These are phyloP conservation scores for Paecilomyces dactylethromorphus DNA, from an alignment of 2,329 filamentous ascomycete genomes.

Conservation along the genomic window DNA sequence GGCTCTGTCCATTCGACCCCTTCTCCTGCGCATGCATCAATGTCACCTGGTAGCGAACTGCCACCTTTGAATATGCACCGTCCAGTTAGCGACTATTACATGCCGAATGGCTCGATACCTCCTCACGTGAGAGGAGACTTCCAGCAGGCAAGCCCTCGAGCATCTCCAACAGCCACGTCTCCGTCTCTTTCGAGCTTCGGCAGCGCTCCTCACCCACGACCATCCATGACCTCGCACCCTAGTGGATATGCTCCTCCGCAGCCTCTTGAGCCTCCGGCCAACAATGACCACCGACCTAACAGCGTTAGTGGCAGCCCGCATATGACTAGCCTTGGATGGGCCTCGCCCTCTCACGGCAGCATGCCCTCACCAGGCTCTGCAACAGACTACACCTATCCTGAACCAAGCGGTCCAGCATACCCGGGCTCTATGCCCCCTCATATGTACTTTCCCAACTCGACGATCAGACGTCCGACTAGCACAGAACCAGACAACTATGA, in stretches of 20 bases:
- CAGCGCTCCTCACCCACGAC: conserved; percentile 42
- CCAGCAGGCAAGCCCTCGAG: conserved; percentile 61
- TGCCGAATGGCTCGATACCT: conserved; percentile 72
- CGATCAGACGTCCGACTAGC: conserved; percentile 67
- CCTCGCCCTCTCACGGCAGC: conserved; percentile 69
- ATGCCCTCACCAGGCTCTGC: conserved; percentile 63
- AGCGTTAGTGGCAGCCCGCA: conserved; percentile 83
- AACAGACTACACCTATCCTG: conserved; percentile 79
- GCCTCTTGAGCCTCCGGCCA: conserved; percentile 74
- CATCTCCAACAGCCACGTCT: conserved; percentile 56
- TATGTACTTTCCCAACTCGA: conserved; percentile 66
- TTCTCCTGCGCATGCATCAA: conserved; percentile 73
- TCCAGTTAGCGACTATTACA: conserved; percentile 65
- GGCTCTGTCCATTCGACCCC: conserved; percentile 57
- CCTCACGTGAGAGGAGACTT: conserved; percentile 74
- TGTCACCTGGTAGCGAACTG: conserved; percentile 69
- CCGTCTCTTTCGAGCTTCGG: conserved; percentile 59
- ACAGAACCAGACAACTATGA: conserved; percentile 65
- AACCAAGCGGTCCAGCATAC: conserved; percentile 53
- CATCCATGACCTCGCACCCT: conserved; percentile 76
- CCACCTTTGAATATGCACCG: conserved; percentile 65
- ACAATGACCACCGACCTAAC: conserved; percentile 65
- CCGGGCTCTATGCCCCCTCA: conserved; percentile 44
- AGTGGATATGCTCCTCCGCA: conserved; percentile 74
- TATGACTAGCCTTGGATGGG: conserved; percentile 75